Evolutionary conservation across 495 filamentous ascomycete genomes (phyloP).

Genomic region (Penicillium verhagenii): DNA sequence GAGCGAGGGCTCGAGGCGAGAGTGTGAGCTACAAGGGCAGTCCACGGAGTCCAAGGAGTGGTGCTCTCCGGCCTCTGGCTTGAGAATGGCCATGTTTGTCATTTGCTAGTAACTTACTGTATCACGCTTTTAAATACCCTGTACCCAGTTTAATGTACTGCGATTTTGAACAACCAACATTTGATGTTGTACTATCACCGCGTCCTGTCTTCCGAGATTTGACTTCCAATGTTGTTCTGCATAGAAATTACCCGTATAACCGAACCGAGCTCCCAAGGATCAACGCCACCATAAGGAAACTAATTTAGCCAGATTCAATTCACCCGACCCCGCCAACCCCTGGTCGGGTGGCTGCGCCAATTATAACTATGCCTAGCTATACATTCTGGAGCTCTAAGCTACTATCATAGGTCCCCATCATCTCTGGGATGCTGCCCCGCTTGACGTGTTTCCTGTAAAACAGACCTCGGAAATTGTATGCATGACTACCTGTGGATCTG

Average conservation of each 20-base stretch:
- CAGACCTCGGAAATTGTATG: background rate
- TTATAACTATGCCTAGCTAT: background rate
- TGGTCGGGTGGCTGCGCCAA: conserved; percentile 14
- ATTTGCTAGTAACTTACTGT: background rate
- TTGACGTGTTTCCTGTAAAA: background rate
- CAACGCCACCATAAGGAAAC: background rate
- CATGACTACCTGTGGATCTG: conserved; percentile 11
- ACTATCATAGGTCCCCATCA: background rate
- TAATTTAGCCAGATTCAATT: conserved; percentile 10
- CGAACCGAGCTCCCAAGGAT: background rate
- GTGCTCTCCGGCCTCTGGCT: conserved; percentile 32
- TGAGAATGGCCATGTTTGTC: conserved; percentile 3
- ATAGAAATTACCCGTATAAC: background rate
- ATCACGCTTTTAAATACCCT: conserved; percentile 4
- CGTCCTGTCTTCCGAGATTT: too few relatives aligned
- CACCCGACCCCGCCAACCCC: conserved; percentile 7
- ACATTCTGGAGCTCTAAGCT: background rate
- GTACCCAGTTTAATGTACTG: background rate
- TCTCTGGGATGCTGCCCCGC: conserved; percentile 12
- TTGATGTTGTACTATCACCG: background rate
- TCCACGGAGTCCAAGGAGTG: conserved; percentile 33
- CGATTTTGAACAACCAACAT: background rate
- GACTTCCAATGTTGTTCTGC: too few relatives aligned
- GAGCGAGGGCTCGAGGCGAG: conserved; percentile 29
- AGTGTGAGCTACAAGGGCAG: conserved; percentile 28